Evolutionary conservation across 306 rosid species (phyloP).

Genomic region (Vachellia pachyceras): DNA sequence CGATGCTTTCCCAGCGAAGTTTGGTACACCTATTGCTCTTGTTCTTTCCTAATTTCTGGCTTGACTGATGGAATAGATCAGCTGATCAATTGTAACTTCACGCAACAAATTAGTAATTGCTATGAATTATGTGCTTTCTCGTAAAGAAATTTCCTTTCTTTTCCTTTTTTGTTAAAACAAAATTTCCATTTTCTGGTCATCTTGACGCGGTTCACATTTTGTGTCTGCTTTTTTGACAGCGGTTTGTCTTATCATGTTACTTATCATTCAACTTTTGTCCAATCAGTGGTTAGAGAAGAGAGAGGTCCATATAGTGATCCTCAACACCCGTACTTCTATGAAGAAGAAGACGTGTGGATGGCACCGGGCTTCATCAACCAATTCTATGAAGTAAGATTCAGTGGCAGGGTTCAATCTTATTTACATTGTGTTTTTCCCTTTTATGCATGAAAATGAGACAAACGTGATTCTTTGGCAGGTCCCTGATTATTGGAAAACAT

Average conservation of each 20-base stretch:
- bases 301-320: constrained; percentile 93
- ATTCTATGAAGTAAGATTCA: constrained; percentile 77
- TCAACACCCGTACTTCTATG: constrained; percentile 93
- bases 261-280: constrained; percentile 32
- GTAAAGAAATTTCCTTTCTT: constrained; percentile 13
- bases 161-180: not conserved
- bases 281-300: constrained; percentile 90
- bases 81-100: constrained; percentile 25
- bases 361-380: constrained; percentile 97
- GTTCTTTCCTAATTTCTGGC: not conserved
- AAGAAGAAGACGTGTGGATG: constrained; percentile 97
- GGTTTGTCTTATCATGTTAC: not conserved
- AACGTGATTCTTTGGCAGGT: constrained; percentile 58
- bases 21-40: constrained; percentile 14
- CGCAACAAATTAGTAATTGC: not conserved
- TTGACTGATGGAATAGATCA: constrained; percentile 4
- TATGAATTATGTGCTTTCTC: not conserved
- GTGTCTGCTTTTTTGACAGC: not conserved
- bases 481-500: constrained; percentile 92
- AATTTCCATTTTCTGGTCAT: constrained; percentile 8
- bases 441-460: constrained; percentile 24
- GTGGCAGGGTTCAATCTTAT: constrained; percentile 26
- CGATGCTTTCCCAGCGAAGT: not conserved
- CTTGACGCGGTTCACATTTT: not conserved
- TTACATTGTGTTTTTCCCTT: constrained; percentile 29